A percentile compares a stretch with the other conserved stretches of the same genome.
Conservation (phyloP, 1,284 basidiomycete genomes). For the Melanopsichium pennsylvanicum region DNA sequence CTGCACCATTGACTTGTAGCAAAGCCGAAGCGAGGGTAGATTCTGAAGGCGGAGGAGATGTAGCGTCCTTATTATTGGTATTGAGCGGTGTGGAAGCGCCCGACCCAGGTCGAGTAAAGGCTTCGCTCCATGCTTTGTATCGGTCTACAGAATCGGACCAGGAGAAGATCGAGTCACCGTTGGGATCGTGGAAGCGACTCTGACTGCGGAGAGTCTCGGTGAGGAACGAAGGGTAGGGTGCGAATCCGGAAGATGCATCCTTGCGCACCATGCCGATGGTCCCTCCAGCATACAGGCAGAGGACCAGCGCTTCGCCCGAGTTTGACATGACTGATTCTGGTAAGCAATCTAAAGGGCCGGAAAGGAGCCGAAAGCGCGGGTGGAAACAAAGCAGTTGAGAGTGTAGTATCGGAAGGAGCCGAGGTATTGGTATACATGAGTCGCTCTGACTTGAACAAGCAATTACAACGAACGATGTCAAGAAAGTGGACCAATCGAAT, state of each 20-base stretch:
- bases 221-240: conserved; percentile 85
- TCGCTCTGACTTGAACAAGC: neutral
- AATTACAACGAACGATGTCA: no score
- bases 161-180: conserved; percentile 57
- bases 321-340: conserved; percentile 25
- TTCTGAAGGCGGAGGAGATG: neutral
- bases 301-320: conserved; percentile 69
- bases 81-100: conserved; percentile 42
- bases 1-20: conserved; percentile 14
- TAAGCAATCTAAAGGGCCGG: no score
- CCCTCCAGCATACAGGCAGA: conserved; percentile 83
- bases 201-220: conserved; percentile 78
- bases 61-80: neutral
- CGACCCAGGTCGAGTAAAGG: conserved; percentile 46
- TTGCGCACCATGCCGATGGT: conserved; percentile 71
- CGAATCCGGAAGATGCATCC: conserved; percentile 73
- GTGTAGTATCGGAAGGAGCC: no score
- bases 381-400: no score
- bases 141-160: conserved; percentile 59
- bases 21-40: no score
- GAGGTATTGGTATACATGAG: conserved; percentile 1
- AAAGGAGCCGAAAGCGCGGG: no score
- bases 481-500: conserved; percentile 2
- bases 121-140: conserved; percentile 59
- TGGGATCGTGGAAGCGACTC: conserved; percentile 82